Evolutionary conservation across 495 filamentous ascomycete species (phyloP).

Genomic region (Penicillium salamii): DNA sequence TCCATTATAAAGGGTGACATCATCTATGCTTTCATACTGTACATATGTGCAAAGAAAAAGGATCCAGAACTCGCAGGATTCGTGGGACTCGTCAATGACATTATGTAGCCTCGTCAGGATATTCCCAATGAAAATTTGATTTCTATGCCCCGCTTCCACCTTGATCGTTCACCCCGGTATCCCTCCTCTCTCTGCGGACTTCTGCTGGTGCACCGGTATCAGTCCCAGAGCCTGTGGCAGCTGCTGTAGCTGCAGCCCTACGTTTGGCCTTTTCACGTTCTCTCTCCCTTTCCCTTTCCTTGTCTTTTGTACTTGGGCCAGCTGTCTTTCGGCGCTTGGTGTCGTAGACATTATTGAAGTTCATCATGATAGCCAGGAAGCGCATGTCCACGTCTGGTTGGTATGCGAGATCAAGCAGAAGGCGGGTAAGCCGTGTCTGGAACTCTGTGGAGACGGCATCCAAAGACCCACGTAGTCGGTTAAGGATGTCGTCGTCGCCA

Average conservation of each 20-base stretch:
- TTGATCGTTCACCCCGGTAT: slow-evolving; percentile 8
- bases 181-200: slow-evolving; percentile 19
- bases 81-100: slow-evolving; percentile 9
- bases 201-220: slow-evolving; percentile 18
- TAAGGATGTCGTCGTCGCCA: slow-evolving; percentile 66
- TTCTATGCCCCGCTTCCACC: slow-evolving; percentile 6
- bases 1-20: too few relatives aligned
- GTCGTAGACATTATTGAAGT: slow-evolving; percentile 96
- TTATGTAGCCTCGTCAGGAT: neutral
- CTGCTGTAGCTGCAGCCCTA: slow-evolving; percentile 23
- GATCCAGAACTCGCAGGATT: neutral
- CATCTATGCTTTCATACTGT: too few relatives aligned
- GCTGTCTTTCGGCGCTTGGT: slow-evolving; percentile 54
- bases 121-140: neutral
- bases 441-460: slow-evolving; percentile 70
- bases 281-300: slow-evolving; percentile 31
- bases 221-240: slow-evolving; percentile 4
- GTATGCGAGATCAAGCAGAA: slow-evolving; percentile 86
- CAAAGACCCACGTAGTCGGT: slow-evolving; percentile 69
- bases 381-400: slow-evolving; percentile 95
- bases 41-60: too few relatives aligned
- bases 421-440: slow-evolving; percentile 65
- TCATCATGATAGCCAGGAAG: slow-evolving; percentile 94
- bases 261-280: slow-evolving; percentile 29
- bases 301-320: slow-evolving; percentile 30